phyloP scores from a whole-genome alignment of 352 stramenopile species.

The Saprolegnia diclina region DNA sequence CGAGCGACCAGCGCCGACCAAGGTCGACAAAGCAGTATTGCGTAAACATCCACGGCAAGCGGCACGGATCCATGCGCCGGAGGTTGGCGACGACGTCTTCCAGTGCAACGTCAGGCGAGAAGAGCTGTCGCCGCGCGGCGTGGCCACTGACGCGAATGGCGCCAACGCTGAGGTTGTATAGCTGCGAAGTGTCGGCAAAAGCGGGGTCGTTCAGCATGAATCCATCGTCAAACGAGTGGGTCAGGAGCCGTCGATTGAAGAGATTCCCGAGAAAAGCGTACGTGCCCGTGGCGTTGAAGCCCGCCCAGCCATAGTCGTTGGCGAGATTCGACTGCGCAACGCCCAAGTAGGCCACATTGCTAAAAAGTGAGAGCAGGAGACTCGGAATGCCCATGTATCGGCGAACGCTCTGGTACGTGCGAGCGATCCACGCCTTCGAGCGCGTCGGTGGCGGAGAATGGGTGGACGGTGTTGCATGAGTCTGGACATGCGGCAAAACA shows the following conservation, averaged over 20 bases:
- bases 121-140: neutral
- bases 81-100: conserved; percentile 2
- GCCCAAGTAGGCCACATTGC: neutral
- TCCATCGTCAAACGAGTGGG: neutral
- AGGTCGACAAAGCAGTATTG: conserved; percentile 7
- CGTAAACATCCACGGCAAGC: conserved; percentile 1
- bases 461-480: neutral
- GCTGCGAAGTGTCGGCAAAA: neutral
- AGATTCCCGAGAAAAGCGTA: neutral
- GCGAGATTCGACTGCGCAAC: neutral
- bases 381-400: neutral
- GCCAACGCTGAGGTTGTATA: neutral
- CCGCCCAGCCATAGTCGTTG: conserved; percentile 15
- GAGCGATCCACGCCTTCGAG: too few relatives aligned
- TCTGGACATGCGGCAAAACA: neutral
- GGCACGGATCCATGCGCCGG: neutral
- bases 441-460: too few relatives aligned
- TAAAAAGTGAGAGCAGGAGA: neutral
- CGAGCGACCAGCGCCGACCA: neutral
- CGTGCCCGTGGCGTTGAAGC: conserved; percentile 16
- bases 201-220: neutral
- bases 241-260: neutral
- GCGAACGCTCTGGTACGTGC: too few relatives aligned
- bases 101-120: neutral
- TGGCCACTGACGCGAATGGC: neutral